Evolutionary conservation across 805 yeast genomes (phyloP).

Genomic region (Yarrowia porcina): DNA sequence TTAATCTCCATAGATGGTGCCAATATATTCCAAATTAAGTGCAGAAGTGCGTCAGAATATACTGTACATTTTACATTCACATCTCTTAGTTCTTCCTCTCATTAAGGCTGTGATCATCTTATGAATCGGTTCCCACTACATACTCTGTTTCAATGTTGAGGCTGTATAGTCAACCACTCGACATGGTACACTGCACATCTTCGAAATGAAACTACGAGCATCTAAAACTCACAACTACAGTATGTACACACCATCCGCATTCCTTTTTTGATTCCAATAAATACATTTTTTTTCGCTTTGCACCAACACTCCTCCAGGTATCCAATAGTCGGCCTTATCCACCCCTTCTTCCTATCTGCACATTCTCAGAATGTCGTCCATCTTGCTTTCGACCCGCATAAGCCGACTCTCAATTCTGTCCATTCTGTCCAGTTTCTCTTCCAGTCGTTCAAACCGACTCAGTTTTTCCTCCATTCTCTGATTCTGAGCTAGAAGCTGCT

Average conservation of each 20-base stretch:
- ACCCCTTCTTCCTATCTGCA: not conserved
- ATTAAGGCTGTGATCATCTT: too few species aligned
- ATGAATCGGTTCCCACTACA: too few species aligned
- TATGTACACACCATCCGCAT: too few species aligned
- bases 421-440: not conserved
- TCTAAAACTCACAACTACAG: too few species aligned
- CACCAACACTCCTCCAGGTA: not conserved
- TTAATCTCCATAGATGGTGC: too few species aligned
- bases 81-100: too few species aligned
- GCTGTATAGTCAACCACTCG: too few species aligned
- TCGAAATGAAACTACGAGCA: too few species aligned
- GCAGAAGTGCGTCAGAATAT: too few species aligned
- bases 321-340: not conserved
- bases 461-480: slow-evolving; percentile 1
- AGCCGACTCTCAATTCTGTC: not conserved
- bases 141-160: too few species aligned
- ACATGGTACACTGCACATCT: not conserved
- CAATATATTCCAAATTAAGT: too few species aligned
- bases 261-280: not conserved
- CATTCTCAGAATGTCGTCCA: slow-evolving; percentile 1
- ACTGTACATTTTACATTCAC: too few species aligned
- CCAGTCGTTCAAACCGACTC: not conserved
- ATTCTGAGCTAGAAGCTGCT: not conserved
- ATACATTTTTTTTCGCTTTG: not conserved
- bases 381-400: not conserved